Percentiles rank a stretch among this genome's conserved stretches.
Conservation (phyloP, 257 asterid species). For the Penstemon davidsonii region DNA sequence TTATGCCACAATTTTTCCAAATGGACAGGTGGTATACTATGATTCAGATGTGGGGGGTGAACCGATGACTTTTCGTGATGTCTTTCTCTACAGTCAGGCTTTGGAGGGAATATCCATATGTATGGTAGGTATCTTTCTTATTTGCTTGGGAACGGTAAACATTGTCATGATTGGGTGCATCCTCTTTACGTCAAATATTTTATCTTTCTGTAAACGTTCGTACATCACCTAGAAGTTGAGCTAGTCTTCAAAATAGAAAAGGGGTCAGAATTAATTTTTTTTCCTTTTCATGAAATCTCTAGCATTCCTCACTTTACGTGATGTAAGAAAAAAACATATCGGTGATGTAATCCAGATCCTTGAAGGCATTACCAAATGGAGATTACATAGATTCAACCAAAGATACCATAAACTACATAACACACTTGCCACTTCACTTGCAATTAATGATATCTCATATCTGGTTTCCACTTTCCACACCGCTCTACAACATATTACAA, state of each 20-base stretch:
- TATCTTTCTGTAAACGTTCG: not conserved
- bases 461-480: not conserved
- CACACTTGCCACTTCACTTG: not conserved
- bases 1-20: conserved; percentile 25
- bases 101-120: conserved; percentile 92
- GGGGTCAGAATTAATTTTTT: too few species aligned
- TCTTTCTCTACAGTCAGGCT: conserved; percentile 91
- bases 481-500: not conserved
- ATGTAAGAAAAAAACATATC: not conserved
- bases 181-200: not conserved
- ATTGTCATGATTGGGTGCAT: not conserved
- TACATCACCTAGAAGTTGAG: not conserved
- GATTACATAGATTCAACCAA: not conserved
- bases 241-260: not conserved
- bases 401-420: too few species aligned
- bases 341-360: not conserved
- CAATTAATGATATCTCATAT: not conserved
- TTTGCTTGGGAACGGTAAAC: not conserved
- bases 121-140: conserved; percentile 56
- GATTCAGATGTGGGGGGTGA: conserved; percentile 80
- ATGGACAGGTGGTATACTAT: conserved; percentile 72
- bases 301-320: not conserved
- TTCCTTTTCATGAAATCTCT: not conserved
- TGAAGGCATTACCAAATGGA: not conserved
- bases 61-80: conserved; percentile 82